phyloP scores from a whole-genome alignment of 1,139 yeast species.

The Candida mesenterica region DNA sequence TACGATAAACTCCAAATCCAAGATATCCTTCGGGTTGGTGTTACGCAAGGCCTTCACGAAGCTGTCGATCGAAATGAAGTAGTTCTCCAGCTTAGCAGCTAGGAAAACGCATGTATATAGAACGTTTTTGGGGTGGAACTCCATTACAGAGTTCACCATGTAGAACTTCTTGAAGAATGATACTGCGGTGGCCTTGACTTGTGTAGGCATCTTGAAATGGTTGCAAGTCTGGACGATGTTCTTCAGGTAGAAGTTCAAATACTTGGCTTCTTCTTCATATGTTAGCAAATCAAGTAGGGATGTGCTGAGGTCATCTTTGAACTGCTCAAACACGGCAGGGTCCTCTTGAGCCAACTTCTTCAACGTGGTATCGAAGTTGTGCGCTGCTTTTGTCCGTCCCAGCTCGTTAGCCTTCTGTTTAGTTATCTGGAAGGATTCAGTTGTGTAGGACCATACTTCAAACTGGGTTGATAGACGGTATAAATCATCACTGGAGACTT shows the following conservation, averaged over 20 bases:
- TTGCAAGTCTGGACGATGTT: conserved; percentile 58
- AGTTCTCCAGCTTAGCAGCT: conserved; percentile 91
- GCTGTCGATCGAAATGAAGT: conserved; percentile 80
- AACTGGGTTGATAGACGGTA: conserved; percentile 86
- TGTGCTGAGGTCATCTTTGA: conserved; percentile 33
- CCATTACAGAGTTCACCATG: conserved; percentile 76
- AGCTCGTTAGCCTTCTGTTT: conserved; percentile 48
- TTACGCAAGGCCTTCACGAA: conserved; percentile 71
- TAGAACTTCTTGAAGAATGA: conserved; percentile 81
- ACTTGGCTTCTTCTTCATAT: conserved; percentile 65
- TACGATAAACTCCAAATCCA: conserved; percentile 75
- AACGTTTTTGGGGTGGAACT: conserved; percentile 79
- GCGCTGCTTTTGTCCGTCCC: conserved; percentile 47
- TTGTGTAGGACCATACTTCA: conserved; percentile 79
- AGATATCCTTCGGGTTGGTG: conserved; percentile 62
- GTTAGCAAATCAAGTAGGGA: conserved; percentile 48
- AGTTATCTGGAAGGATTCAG: conserved; percentile 47
- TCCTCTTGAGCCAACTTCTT: conserved; percentile 29
- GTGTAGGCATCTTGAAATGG: conserved; percentile 48
- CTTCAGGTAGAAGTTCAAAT: conserved; percentile 68
- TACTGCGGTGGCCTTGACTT: conserved; percentile 75
- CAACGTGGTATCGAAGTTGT: conserved; percentile 29
- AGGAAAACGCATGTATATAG: conserved; percentile 83
- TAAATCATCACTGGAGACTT: conserved; percentile 66
- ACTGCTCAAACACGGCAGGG: conserved; percentile 28